Evolutionary conservation across 371 early-diverging fungal species (phyloP).

Genomic region (Mortierella sp.): DNA sequence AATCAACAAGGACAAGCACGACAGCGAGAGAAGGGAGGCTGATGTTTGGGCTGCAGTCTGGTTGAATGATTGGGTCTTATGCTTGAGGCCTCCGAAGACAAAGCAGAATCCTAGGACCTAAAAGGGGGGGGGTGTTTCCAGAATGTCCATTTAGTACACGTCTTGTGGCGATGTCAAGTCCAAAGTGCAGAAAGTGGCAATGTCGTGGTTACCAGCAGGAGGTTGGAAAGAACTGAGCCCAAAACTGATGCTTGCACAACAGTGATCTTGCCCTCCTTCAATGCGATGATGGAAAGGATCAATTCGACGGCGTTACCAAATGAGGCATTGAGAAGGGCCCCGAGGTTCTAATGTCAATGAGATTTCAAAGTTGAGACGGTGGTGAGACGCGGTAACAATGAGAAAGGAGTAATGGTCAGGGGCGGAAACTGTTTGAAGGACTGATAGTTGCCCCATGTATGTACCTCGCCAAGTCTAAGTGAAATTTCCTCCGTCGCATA

Average conservation of each 20-base stretch:
- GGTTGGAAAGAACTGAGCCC: constrained; percentile 89
- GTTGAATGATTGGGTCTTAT: constrained; percentile 79
- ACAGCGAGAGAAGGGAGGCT: constrained; percentile 78
- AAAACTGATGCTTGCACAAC: constrained; percentile 91
- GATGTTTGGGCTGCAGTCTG: constrained; percentile 84
- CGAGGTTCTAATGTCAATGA: constrained; percentile 83
- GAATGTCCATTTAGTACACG: too few relatives aligned
- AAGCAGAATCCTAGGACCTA: constrained; percentile 80
- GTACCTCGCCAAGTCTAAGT: constrained; percentile 56
- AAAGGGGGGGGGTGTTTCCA: too few relatives aligned
- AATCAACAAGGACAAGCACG: constrained; percentile 78
- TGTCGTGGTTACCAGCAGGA: constrained; percentile 69
- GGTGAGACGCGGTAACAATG: too few relatives aligned
- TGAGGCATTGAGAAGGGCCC: constrained; percentile 90
- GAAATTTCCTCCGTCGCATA: constrained; percentile 66
- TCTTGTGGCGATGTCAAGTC: too few relatives aligned
- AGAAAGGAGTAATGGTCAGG: too few relatives aligned
- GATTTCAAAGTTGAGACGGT: too few relatives aligned
- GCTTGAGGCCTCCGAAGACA: constrained; percentile 77
- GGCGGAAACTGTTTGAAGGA: too few relatives aligned
- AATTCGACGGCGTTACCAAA: constrained; percentile 91
- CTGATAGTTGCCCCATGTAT: too few relatives aligned
- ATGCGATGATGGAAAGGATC: constrained; percentile 81
- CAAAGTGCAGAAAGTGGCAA: too few relatives aligned
- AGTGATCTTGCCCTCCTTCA: constrained; percentile 78